Evolutionary conservation across 2,329 filamentous ascomycete species (phyloP).

Genomic region (Xylariaceae sp.): DNA sequence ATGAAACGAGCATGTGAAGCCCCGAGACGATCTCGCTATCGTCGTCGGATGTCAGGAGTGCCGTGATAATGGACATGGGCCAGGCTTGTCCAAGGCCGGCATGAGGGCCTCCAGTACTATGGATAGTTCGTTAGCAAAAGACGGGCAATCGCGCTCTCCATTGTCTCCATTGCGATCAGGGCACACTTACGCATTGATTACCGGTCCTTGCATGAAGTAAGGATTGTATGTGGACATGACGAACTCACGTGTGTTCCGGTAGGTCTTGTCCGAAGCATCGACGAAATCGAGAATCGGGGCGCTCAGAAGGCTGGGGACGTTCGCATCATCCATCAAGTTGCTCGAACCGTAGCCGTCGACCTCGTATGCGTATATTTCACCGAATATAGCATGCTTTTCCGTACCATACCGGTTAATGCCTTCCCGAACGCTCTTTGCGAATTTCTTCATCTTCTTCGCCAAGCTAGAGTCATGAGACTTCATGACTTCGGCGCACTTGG

Average conservation of each 20-base stretch:
- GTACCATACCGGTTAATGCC: slow-evolving; percentile 66
- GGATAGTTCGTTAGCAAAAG: slow-evolving; percentile 8
- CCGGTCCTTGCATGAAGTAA: slow-evolving; percentile 57
- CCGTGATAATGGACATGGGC: slow-evolving; percentile 81
- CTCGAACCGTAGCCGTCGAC: slow-evolving; percentile 59
- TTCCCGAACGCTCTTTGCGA: slow-evolving; percentile 55
- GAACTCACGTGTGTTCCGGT: slow-evolving; percentile 72
- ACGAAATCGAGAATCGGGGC: slow-evolving; percentile 53
- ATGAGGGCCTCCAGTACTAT: slow-evolving; percentile 46
- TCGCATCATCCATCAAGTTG: slow-evolving; percentile 58
- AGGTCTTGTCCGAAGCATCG: slow-evolving; percentile 47
- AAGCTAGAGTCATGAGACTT: slow-evolving; percentile 25
- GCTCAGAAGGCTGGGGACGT: slow-evolving; percentile 53
- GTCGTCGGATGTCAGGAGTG: slow-evolving; percentile 59
- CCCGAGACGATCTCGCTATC: slow-evolving; percentile 34
- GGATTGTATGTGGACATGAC: slow-evolving; percentile 67
- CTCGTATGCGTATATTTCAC: slow-evolving; percentile 62
- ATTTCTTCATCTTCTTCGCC: slow-evolving; percentile 44
- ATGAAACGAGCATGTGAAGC: slow-evolving; percentile 30
- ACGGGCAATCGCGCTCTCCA: not conserved
- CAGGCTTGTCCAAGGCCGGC: slow-evolving; percentile 65
- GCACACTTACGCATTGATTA: slow-evolving; percentile 40
- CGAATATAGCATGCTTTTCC: slow-evolving; percentile 53
- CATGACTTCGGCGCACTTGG: slow-evolving; percentile 36
- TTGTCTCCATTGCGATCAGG: slow-evolving; percentile 26